Evolutionary conservation across 306 rosid species (phyloP), one percentile per base, ranked within the genome.

Genomic region (Ormosia semicastrata): DNA sequence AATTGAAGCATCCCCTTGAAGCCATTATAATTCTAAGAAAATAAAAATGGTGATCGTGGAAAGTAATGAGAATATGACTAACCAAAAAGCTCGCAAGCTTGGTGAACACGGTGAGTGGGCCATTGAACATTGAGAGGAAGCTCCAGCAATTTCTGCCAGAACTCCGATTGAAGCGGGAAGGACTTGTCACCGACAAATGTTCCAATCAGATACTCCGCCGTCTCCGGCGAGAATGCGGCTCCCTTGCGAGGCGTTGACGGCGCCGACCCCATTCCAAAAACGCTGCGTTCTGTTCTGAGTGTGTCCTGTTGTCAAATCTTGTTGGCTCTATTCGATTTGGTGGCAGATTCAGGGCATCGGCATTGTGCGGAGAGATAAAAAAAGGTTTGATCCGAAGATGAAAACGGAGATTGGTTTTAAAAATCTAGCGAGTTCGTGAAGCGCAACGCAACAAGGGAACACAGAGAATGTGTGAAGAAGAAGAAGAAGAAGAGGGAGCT

Each of bases 1-100:
- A 66, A 78, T 46, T 78, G 65, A 87, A 82, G 65, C 63, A 32
- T 59, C 54, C 7, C 17, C 29, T 58, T 24, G 17, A 77, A 59
- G 30, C 37, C 76, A 76, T 49, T 63, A 13, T 14, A 75, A 69
- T 65, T 62, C 66, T 63, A 77, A 62, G 37, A 24, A 24, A 24
- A 24, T 1, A 24, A 73, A 18, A 17, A 10, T 6, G 17, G 64
- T 53, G 44, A 72, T 60, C 15, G 37, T 1, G 52, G 65, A 77
- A 46, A 44, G 39, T 32, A 54, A 67, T 59, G 43, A 73, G 43
- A 60, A 87, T 17, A 71, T 3, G 68, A 85, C 91, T 78, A 60
- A 95, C 98, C 97, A n/a, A 96, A 88, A 39, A 90, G 90, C 90
- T 92, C 91, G 88, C 97, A 93, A 75, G 99, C 98, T 83, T 94